phyloP scores from a whole-genome alignment of 2,329 filamentous ascomycete species.

The Aspergillus fumigatiaffinis region DNA sequence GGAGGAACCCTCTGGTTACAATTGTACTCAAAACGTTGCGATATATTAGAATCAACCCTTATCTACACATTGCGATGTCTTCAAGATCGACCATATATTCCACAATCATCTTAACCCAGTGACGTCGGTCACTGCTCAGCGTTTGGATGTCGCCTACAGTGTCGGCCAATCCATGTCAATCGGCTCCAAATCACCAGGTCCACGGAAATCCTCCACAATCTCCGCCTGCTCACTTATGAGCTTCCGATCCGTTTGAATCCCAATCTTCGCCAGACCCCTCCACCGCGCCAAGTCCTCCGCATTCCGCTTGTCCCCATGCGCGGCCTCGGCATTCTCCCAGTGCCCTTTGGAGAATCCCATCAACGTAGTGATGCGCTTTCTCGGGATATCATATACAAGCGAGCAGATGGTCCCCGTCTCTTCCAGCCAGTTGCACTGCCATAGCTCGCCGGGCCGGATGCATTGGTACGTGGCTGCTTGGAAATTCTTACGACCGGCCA shows the following conservation, averaged over 20 bases:
- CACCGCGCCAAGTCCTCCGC: conserved; percentile 49
- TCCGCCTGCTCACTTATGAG: conserved; percentile 54
- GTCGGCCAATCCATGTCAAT: conserved; percentile 42
- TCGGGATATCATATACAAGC: conserved; percentile 53
- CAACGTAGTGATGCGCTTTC: conserved; percentile 49
- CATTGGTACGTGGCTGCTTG: conserved; percentile 56
- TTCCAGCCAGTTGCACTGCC: conserved; percentile 60
- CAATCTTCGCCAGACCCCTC: conserved; percentile 50
- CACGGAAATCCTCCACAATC: conserved; percentile 49
- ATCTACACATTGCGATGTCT: background rate
- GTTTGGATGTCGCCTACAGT: conserved; percentile 15
- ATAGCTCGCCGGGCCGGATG: conserved; percentile 54
- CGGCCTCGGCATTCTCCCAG: conserved; percentile 50
- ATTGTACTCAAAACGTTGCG: background rate
- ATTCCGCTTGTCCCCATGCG: conserved; percentile 56
- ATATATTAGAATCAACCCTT: background rate
- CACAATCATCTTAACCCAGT: no score
- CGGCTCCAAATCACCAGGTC: conserved; percentile 45
- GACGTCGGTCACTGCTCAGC: background rate
- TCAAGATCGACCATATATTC: background rate
- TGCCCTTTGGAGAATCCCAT: conserved; percentile 55
- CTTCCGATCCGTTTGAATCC: conserved; percentile 48
- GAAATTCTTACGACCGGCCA: conserved; percentile 54
- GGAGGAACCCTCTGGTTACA: background rate
- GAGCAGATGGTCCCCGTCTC: conserved; percentile 57